Conservation (phyloP, 1,284 basidiomycete species). For the Apiotrichum gracile region DNA sequence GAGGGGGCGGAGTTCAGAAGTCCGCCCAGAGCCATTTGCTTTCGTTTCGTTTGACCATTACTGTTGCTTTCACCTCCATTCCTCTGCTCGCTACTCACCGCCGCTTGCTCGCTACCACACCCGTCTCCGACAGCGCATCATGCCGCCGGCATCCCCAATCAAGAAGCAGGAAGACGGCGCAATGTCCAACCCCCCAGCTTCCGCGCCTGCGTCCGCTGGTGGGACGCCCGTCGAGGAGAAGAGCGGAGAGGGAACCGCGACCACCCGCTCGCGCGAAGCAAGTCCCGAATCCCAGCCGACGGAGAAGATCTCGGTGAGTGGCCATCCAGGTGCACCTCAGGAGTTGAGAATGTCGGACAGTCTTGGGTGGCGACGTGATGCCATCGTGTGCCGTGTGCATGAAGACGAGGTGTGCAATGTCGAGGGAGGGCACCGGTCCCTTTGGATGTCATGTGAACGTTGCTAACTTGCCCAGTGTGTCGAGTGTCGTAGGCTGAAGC, state of each 20-base stretch:
- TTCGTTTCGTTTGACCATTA: too few species aligned
- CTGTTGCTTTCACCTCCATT: too few species aligned
- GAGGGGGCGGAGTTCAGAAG: neutral
- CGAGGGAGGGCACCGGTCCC: too few species aligned
- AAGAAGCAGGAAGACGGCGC: neutral
- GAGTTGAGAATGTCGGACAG: neutral
- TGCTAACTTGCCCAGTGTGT: too few species aligned
- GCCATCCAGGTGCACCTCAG: neutral
- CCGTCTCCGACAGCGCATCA: too few species aligned
- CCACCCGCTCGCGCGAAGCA: neutral
- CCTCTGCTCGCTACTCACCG: too few species aligned
- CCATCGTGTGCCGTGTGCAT: too few species aligned
- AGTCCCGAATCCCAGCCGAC: neutral
- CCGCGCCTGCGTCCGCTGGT: neutral
- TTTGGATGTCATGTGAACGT: too few species aligned
- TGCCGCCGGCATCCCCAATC: too few species aligned
- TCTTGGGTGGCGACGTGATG: too few species aligned
- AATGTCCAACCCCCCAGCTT: neutral
- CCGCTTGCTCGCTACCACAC: too few species aligned
- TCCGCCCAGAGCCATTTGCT: neutral
- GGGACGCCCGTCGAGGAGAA: neutral
- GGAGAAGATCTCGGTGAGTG: constrained; percentile 4
- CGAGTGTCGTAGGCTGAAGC: constrained; percentile 22
- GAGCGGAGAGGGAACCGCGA: neutral
- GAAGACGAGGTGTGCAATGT: too few species aligned